Evolutionary conservation across 768 basidiomycete genomes (phyloP).

Genomic region (Hemileccinum impolitum): DNA sequence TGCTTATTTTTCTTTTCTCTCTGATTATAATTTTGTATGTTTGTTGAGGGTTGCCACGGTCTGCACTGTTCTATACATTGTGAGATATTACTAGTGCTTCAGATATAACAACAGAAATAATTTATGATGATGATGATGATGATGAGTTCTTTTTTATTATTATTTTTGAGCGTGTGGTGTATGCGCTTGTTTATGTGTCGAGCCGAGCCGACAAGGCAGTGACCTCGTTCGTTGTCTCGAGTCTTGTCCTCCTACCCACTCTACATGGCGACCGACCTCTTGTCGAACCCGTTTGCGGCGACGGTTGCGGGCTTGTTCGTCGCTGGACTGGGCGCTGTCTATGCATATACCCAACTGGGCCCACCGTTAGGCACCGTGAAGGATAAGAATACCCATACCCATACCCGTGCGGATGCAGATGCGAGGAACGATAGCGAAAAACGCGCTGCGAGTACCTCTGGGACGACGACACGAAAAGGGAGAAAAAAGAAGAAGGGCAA

Average conservation of each 20-base stretch:
- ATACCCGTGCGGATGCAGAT: no score
- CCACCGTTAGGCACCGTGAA: background rate
- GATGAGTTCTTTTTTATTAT: no score
- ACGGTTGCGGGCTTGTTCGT: conserved; percentile 34
- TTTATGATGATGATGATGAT: background rate
- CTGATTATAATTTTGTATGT: background rate
- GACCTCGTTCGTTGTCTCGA: no score
- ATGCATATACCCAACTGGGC: conserved; percentile 12
- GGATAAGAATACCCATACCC: background rate
- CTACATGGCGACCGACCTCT: conserved; percentile 42
- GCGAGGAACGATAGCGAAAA: no score
- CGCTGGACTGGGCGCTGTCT: conserved; percentile 17
- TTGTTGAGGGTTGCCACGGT: background rate
- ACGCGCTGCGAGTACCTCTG: no score
- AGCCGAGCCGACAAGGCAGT: conserved; percentile 13
- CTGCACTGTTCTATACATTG: background rate
- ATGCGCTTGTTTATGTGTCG: conserved; percentile 28
- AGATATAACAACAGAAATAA: background rate
- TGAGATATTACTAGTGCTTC: background rate
- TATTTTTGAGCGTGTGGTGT: conserved; percentile 19
- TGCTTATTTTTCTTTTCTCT: background rate
- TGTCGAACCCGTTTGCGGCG: conserved; percentile 36
- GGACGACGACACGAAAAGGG: background rate
- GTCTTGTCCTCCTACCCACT: conserved; percentile 32
- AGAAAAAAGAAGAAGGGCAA: background rate